These are phyloP conservation scores for Amaranthus hypochondriacus DNA, from an alignment of 148 eudicot species.

Conservation along the genomic window DNA sequence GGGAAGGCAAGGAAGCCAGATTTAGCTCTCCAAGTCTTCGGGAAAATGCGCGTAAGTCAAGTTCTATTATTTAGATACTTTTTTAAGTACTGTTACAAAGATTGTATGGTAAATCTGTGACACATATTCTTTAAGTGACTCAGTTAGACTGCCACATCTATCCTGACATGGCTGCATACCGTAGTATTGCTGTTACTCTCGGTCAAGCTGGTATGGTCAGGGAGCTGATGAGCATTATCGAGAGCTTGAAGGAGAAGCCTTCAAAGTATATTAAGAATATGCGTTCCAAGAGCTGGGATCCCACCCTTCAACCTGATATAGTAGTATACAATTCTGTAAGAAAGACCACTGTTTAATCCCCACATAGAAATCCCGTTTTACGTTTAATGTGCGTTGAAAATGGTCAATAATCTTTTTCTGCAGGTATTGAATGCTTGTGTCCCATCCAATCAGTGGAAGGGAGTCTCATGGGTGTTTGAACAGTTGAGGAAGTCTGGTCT, in stretches of 20 bases:
- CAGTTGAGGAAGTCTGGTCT: conserved; percentile 69
- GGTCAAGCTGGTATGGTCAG: conserved; percentile 93
- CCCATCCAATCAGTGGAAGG: conserved; percentile 76
- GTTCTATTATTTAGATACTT: conserved; percentile 17
- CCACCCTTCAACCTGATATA: conserved; percentile 75
- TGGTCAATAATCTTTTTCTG: not conserved
- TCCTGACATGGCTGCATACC: conserved; percentile 98
- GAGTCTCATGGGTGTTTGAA: conserved; percentile 93
- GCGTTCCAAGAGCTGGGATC: conserved; percentile 68
- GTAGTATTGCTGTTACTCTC: conserved; percentile 70
- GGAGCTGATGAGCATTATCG: conserved; percentile 64
- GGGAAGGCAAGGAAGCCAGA: conserved; percentile 72
- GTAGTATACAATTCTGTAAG: conserved; percentile 91
- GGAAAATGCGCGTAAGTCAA: conserved; percentile 70
- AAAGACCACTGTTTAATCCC: not conserved
- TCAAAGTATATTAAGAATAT: conserved; percentile 51
- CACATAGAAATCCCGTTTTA: not conserved
- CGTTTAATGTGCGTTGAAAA: not conserved
- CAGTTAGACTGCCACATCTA: conserved; percentile 82
- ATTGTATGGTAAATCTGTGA: conserved; percentile 21
- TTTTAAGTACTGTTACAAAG: conserved; percentile 11
- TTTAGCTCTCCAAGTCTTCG: conserved; percentile 80
- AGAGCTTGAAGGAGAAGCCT: conserved; percentile 74
- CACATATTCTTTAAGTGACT: conserved; percentile 28
- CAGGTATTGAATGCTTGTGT: conserved; percentile 93